Evolutionary conservation across 345 rosid genomes (phyloP).

Genomic region (thale cress (Arabidopsis thaliana)): TAIR10.1 NC_003075.7:11482501-11483000

Average conservation of each 20-base stretch:
- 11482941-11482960: neutral
- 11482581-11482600: neutral
- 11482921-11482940: neutral
- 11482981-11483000: neutral
- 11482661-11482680: constrained; percentile 2
- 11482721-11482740: neutral
- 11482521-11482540: constrained; percentile 83
- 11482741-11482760: neutral
- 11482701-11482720: neutral
- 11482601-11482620: neutral
- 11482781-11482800: neutral
- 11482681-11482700: neutral
- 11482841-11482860: neutral
- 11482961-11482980: neutral
- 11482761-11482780: neutral
- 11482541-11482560: constrained; percentile 52
- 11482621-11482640: neutral
- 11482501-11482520: constrained; percentile 80
- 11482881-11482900: neutral
- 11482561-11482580: constrained; percentile 51
- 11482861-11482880: neutral
- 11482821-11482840: neutral
- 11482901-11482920: neutral
- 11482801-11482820: neutral
- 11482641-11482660: constrained; percentile 3